Evolutionary conservation across 371 early-diverging fungal genomes (phyloP).

Genomic region (Capillidium rhysosporum): DNA sequence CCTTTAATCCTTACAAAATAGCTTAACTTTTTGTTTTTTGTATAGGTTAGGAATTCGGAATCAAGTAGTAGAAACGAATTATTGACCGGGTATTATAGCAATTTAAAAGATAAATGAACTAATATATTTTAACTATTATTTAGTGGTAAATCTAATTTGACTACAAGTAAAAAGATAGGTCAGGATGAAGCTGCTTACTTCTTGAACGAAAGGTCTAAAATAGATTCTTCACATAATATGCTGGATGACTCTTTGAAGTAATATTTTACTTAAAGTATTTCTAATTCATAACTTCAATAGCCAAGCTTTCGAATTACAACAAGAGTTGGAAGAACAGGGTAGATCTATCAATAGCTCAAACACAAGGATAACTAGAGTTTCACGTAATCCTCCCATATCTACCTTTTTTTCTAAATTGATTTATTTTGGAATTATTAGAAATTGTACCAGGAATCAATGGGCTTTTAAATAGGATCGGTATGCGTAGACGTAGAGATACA

Average conservation of each 20-base stretch:
- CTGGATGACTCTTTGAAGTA: background rate
- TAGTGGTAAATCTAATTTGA: too few species aligned
- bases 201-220: background rate
- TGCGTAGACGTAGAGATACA: background rate
- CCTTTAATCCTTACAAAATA: too few species aligned
- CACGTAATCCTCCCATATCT: background rate
- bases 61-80: too few species aligned
- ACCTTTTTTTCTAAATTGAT: too few species aligned
- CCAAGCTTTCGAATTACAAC: background rate
- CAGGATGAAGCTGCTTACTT: background rate
- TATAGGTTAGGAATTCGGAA: too few species aligned
- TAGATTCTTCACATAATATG: background rate
- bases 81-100: too few species aligned
- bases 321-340: background rate
- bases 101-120: too few species aligned
- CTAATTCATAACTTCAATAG: background rate
- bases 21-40: too few species aligned
- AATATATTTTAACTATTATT: too few species aligned
- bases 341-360: background rate
- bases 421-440: too few species aligned
- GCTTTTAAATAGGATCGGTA: background rate
- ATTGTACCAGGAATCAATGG: background rate
- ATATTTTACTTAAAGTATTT: too few species aligned
- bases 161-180: too few species aligned
- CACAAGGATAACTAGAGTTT: background rate